Conservation (phyloP, 2,329 filamentous ascomycete genomes). For the Fusarium domesticum region DNA sequence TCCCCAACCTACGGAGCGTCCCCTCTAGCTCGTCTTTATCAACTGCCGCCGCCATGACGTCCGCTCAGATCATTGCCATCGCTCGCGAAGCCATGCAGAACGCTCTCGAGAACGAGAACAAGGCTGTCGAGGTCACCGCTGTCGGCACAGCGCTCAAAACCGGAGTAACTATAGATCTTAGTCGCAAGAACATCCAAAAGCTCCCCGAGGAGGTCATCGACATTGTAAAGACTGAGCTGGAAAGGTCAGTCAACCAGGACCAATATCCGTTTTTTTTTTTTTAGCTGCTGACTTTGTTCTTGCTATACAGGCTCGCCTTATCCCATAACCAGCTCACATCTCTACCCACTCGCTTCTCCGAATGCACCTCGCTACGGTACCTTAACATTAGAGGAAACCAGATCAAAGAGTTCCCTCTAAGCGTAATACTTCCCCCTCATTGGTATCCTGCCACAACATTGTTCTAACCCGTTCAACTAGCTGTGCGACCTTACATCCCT, state of each 20-base stretch:
- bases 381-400: conserved; percentile 77
- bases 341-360: conserved; percentile 68
- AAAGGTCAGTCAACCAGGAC: conserved; percentile 52
- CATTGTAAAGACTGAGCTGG: conserved; percentile 70
- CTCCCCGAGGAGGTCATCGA: conserved; percentile 72
- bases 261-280: background rate
- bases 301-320: conserved; percentile 61
- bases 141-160: conserved; percentile 61
- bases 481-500: conserved; percentile 81
- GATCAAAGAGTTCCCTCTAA: conserved; percentile 60
- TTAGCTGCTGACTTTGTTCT: conserved; percentile 15
- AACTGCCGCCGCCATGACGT: conserved; percentile 51
- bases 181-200: conserved; percentile 68
- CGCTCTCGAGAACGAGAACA: conserved; percentile 64
- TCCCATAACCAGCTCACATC: conserved; percentile 74
- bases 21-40: conserved; percentile 48
- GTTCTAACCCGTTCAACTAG: conserved; percentile 45
- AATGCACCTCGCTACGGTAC: conserved; percentile 75
- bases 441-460: conserved; percentile 7
- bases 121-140: conserved; percentile 58
- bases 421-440: conserved; percentile 40
- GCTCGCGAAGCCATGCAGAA: conserved; percentile 65
- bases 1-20: conserved; percentile 47
- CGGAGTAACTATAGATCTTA: conserved; percentile 75
- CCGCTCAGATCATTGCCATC: conserved; percentile 62